Percentiles rank a stretch among this genome's conserved stretches.
Evolutionary conservation across 1,284 basidiomycete genomes (phyloP).

Genomic region (Cerrena zonata): DNA sequence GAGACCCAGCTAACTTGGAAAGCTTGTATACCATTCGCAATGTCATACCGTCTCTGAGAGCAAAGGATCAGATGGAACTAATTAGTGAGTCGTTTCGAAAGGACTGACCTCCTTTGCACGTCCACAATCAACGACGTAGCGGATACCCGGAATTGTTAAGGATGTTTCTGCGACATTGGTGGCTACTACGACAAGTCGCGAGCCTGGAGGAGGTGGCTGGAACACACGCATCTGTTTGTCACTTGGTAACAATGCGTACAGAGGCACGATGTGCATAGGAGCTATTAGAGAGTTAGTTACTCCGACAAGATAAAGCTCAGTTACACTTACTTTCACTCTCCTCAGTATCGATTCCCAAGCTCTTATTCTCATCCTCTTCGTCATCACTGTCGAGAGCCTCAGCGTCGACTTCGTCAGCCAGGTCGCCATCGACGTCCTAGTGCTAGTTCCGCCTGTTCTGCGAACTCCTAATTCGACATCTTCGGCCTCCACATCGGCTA

Average conservation of each 20-base stretch:
- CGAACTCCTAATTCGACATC: constrained; percentile 71
- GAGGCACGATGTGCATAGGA: constrained; percentile 67
- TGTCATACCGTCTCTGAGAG: constrained; percentile 51
- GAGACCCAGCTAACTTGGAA: constrained; percentile 74
- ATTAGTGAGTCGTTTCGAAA: no score
- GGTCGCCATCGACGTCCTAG: constrained; percentile 53
- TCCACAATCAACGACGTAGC: constrained; percentile 75
- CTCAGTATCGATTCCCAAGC: constrained; percentile 50
- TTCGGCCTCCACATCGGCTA: constrained; percentile 68
- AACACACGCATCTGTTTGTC: constrained; percentile 76
- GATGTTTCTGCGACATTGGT: constrained; percentile 81
- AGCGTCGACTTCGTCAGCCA: constrained; percentile 44
- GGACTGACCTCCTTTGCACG: constrained; percentile 72
- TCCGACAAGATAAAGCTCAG: neutral
- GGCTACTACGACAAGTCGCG: constrained; percentile 66
- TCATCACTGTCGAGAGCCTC: constrained; percentile 38
- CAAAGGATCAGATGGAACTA: no score
- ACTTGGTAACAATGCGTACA: constrained; percentile 69
- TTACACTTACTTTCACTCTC: constrained; percentile 54
- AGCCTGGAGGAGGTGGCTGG: constrained; percentile 53
- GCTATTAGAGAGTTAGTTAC: constrained; percentile 28
- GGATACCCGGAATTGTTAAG: constrained; percentile 71
- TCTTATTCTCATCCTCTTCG: constrained; percentile 47
- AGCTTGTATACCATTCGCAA: constrained; percentile 58
- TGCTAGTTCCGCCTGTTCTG: constrained; percentile 38